Percentiles rank a stretch among this genome's conserved stretches.
These are phyloP conservation scores for Rhexocercosporidium sp. DNA, from an alignment of 2,329 filamentous ascomycete species.

Conservation along the genomic window DNA sequence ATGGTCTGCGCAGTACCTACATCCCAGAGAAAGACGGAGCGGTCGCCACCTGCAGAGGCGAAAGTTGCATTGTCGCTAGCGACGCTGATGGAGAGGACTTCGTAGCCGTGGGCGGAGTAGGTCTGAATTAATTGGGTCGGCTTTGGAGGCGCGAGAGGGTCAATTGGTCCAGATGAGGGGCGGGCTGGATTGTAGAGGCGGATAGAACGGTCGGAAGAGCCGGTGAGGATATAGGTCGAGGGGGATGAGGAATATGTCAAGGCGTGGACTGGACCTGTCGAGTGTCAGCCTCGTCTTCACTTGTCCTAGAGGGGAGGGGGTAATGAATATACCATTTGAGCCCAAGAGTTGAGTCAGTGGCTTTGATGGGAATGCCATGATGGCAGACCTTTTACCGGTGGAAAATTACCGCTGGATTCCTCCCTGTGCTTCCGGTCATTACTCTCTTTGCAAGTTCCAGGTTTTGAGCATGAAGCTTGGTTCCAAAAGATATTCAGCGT, in stretches of 20 bases:
- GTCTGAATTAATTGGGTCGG: conserved; percentile 73
- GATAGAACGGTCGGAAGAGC: conserved; percentile 82
- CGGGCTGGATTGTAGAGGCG: conserved; percentile 82
- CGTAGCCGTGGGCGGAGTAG: conserved; percentile 90
- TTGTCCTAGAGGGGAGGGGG: background rate
- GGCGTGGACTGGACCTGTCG: conserved; percentile 72
- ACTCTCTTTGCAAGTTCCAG: background rate
- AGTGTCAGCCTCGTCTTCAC: conserved; percentile 8
- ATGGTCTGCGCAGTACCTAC: conserved; percentile 80
- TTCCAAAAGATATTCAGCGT: background rate
- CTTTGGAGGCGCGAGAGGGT: conserved; percentile 47
- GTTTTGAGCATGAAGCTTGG: background rate
- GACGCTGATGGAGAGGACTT: conserved; percentile 82
- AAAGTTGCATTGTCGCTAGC: conserved; percentile 81
- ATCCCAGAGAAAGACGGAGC: conserved; percentile 93
- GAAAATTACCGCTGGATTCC: background rate
- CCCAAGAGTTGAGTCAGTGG: conserved; percentile 62
- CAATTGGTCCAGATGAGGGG: conserved; percentile 46
- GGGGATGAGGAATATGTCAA: conserved; percentile 74
- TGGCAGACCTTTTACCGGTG: background rate
- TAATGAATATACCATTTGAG: conserved; percentile 59
- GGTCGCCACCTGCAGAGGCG: conserved; percentile 86
- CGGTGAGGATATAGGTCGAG: conserved; percentile 81
- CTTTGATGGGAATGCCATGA: conserved; percentile 49
- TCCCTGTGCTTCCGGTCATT: too few relatives aligned